Evolutionary conservation across 768 basidiomycete species (phyloP), one percentile per base, ranked within the genome.

Genomic region (Cantharellus anzutake): DNA sequence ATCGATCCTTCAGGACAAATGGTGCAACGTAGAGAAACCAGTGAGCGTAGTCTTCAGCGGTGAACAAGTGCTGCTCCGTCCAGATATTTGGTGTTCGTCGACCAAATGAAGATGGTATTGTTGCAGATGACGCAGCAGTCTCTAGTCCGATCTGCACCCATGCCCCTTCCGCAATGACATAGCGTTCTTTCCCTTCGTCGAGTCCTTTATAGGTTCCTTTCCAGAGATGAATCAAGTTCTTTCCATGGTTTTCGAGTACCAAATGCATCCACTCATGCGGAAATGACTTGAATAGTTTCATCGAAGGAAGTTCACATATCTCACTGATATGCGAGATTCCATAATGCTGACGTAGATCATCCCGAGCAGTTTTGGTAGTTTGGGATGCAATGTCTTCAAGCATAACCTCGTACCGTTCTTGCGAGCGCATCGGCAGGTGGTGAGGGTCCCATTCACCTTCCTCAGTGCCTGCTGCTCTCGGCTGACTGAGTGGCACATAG

Each of bases 351-450:
- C 20, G 20, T 29, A 29, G 20, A 29, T 29, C 20, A 29, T 29
- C 20, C 20, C 20, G 59, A 61, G 29, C 7, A 50, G 16, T 5
- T 35, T 3, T 38, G 34, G 2, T 38, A 41, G 14, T n/a, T 39
- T 3, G 37, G 59, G 5, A 20, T 4, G 5, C 4, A 11, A 59
- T 44, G 7, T 5, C 29, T 38, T 5, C 59, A 3, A 38, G n/a
- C 39, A 14, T 20, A 4, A 35, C 35, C 4, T 59, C 58, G 0
- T 3, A 3, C 7, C 42, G 34, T 3, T 48, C 51, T 55, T 76
- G 72, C 0, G 57, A 68, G 1, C 67, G 66, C 16, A 74, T 59
- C 0, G 75, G 75, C 2, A 77, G 69, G 29, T 69, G 61, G 0
- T 38, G 2, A 0, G 70, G 62, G 42, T 73, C 67, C 57, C 57